Base-by-base conservation (phyloP, 257 asterid genomes). In the Solanum neorickii region DNA sequence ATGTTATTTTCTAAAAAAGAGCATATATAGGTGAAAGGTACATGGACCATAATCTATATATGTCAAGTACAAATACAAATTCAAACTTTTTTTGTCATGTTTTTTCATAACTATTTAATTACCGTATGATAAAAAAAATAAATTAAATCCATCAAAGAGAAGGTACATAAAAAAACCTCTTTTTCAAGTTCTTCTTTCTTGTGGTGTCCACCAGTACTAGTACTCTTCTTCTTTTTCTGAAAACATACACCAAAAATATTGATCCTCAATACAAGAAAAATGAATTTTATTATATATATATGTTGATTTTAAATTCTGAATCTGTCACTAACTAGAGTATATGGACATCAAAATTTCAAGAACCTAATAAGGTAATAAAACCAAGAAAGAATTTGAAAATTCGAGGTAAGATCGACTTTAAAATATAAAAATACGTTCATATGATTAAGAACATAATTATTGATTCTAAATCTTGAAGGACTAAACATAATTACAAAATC, bases 181-280 rank as follows among this genome's bases (percentile, higher is more conserved):
- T 91, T 93, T 90, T 96, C 95, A 66, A 96, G 94, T 72, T 94
- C 98, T 87, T 93, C 95, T 86, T 87, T 93, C 92, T 88, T 93
- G n/a, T 90, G 96, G 84, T 88, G 91, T 68, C 93, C 95, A 23
- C 93, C 95, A 27, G 60, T 83, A 21, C 59, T 46, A 56, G 65
- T 56, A 37, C 20, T 74, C 88, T 84, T 90, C 92, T 89, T 93
- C 93, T 88, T 94, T 82, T 86, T 93, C 99, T 94, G 86, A 87
- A 84, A 87, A 69, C 70, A 39, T 78, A 87, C 88, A 52, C 23
- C 42, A 85, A 12, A 42, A 77, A 77, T 11, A 77, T 77, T 66
- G 37, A 27, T 66, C 37, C 60, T 25, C 84, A 44, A 77, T 15
- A 77, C 37, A n/a, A 41, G 56, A 80, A 47, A 27, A 80, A 80